These are phyloP conservation scores for Colletotrichum acutatum DNA, from an alignment of 2,329 filamentous ascomycete species.

Conservation along the genomic window DNA sequence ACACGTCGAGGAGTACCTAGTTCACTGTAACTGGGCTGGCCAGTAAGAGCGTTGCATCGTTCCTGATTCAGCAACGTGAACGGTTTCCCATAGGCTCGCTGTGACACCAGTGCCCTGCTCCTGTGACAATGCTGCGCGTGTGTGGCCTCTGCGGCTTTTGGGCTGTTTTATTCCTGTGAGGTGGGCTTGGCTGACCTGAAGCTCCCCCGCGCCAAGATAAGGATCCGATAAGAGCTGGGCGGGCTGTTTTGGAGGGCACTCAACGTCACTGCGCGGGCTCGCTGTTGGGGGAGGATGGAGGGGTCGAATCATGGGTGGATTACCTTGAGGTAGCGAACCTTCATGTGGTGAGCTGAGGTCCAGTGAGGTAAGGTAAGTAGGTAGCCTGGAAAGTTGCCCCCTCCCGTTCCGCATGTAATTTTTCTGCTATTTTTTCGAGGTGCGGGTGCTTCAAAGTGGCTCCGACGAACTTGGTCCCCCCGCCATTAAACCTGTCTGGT, in stretches of 20 bases:
- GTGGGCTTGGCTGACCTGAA: slow-evolving; percentile 28
- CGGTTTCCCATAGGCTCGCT: slow-evolving; percentile 18
- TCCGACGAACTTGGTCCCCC: slow-evolving; percentile 4
- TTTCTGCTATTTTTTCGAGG: slow-evolving; percentile 12
- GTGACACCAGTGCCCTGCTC: slow-evolving; percentile 11
- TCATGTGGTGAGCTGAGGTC: neutral
- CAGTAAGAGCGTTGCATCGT: slow-evolving; percentile 14
- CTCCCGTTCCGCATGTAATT: neutral
- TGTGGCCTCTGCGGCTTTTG: neutral
- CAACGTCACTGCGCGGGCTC: neutral
- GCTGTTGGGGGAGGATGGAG: slow-evolving; percentile 26
- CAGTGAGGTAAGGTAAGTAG: neutral
- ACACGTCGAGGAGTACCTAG: neutral
- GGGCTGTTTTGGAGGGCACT: neutral
- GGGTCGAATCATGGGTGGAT: neutral
- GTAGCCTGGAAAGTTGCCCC: no score
- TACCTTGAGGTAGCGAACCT: neutral
- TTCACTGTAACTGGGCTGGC: slow-evolving; percentile 16
- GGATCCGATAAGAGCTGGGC: slow-evolving; percentile 29
- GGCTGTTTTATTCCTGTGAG: neutral
- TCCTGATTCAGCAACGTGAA: slow-evolving; percentile 25
- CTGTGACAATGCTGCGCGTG: slow-evolving; percentile 20
- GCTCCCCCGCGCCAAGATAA: slow-evolving; percentile 36
- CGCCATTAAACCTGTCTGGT: slow-evolving; percentile 23
- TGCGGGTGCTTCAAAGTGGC: slow-evolving; percentile 3